Base-by-base conservation (phyloP, 2,329 filamentous ascomycete genomes). In the Phoma sp. region DNA sequence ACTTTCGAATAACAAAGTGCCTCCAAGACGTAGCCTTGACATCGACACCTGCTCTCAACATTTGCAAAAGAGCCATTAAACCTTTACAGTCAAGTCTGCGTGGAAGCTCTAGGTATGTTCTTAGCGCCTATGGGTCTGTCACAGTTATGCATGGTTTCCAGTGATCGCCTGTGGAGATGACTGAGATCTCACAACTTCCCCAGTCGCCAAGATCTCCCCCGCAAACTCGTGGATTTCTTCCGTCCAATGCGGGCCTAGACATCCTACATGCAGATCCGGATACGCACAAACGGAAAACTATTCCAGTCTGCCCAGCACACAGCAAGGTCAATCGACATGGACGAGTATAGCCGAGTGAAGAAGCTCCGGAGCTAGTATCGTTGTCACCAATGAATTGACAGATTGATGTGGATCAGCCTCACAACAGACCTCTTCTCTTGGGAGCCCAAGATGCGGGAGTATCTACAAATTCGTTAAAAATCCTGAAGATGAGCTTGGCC, bases 151-250 rank as follows among this genome's bases (percentile, higher is more conserved):
- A 29, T 10, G 29, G 12, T 31, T 9, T 24, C 22, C 22, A 24
- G 22, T 24, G 22, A 24, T 24, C 29, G 29, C 29, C 5, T 13
- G 29, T 31, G 29, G 10, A 31, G 29, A 31, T 31, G 12, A 31
- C 29, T 13, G 2, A 10, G 12, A 12, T 12, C 12, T 5, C 15
- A 6, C 3, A 31, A 31, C 29, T 31, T 31, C 29, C 29, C 29
- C 48, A 43, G 17, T 25, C 38, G 51, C 51, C 51, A 54, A 54
- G 37, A 22, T 32, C 31, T 31, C 36, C 51, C 51, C 51, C 44
- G 37, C 44, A 52, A 45, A 21, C 21, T 31, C 41, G 10, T 31
- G 33, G 25, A 52, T 36, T 46, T 52, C 36, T 52, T 52, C 49
- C 49, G 36, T 52, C 49, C 49, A 52, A 29, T 52, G 35, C 36